These are phyloP conservation scores for Buxus sempervirens DNA, from an alignment of 164 flowering plant genomes.

Conservation along the genomic window DNA sequence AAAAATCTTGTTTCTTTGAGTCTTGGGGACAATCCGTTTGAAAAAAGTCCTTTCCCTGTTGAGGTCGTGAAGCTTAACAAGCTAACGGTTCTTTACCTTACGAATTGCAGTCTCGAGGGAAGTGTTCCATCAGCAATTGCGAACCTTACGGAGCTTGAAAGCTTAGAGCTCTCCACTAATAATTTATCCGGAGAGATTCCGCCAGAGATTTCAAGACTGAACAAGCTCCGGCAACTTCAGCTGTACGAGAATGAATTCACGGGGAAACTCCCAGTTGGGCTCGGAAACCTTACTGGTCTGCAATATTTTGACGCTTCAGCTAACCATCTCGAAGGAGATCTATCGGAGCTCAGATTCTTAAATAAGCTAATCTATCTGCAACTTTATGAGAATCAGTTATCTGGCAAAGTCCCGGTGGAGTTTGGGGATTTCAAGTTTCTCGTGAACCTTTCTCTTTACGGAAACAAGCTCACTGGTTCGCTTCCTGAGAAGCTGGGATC, in stretches of 20 bases:
- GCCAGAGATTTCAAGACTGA: slow-evolving; percentile 42
- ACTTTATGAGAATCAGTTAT: slow-evolving; percentile 40
- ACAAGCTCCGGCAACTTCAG: slow-evolving; percentile 74
- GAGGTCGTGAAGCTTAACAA: slow-evolving; percentile 46
- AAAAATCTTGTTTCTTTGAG: slow-evolving; percentile 33
- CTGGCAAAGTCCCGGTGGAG: slow-evolving; percentile 57
- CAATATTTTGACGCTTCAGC: slow-evolving; percentile 44
- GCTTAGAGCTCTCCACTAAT: slow-evolving; percentile 58
- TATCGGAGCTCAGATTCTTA: slow-evolving; percentile 41
- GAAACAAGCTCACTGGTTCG: slow-evolving; percentile 58
- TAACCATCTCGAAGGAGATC: slow-evolving; percentile 44
- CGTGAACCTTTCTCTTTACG: slow-evolving; percentile 66
- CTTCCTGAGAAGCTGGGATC: slow-evolving; percentile 75
- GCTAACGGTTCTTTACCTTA: slow-evolving; percentile 56
- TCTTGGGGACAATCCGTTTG: slow-evolving; percentile 64
- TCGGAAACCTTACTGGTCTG: slow-evolving; percentile 56
- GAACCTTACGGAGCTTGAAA: slow-evolving; percentile 40
- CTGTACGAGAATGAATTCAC: slow-evolving; percentile 49
- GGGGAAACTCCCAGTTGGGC: slow-evolving; percentile 59
- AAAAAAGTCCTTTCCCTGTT: slow-evolving; percentile 39
- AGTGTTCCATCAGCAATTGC: slow-evolving; percentile 60
- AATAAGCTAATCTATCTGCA: slow-evolving; percentile 40
- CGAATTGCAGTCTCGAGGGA: slow-evolving; percentile 63
- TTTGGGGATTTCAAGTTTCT: slow-evolving; percentile 54
- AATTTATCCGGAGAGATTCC: slow-evolving; percentile 60